Evolutionary conservation across 2,329 filamentous ascomycete genomes (phyloP).

Genomic region (Colletotrichum spinosum): DNA sequence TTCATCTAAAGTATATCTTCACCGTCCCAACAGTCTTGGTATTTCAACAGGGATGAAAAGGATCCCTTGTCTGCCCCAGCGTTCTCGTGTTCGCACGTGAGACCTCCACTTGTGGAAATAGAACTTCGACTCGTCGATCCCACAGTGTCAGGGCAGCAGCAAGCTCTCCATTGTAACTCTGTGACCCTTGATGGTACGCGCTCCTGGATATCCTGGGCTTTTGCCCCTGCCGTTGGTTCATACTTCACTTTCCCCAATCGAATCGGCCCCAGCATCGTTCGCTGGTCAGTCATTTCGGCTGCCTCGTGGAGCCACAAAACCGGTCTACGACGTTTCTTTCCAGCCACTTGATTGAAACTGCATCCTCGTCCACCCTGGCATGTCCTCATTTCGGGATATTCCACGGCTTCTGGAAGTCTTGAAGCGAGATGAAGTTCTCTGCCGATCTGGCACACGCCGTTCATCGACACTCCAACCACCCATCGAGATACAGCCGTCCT

Average conservation of each 20-base stretch:
- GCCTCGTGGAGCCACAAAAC: not conserved
- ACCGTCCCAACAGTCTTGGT: not conserved
- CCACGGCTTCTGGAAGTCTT: not conserved
- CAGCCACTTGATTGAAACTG: constrained; percentile 10
- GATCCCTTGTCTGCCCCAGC: constrained; percentile 22
- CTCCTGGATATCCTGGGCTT: constrained; percentile 20
- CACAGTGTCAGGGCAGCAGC: constrained; percentile 6
- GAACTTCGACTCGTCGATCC: constrained; percentile 7
- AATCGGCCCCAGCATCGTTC: constrained; percentile 6
- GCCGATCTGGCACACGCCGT: constrained; percentile 3
- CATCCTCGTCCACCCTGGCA: not conserved
- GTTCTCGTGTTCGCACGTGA: constrained; percentile 28
- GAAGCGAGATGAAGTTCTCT: constrained; percentile 21
- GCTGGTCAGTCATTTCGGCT: constrained; percentile 24
- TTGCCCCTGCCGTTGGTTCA: constrained; percentile 3
- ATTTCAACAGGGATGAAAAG: not conserved
- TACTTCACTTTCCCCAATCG: not conserved
- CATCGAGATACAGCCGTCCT: too few relatives aligned
- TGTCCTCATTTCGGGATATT: constrained; percentile 1
- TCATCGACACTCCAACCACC: too few relatives aligned
- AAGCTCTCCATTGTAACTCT: constrained; percentile 14
- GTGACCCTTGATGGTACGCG: not conserved
- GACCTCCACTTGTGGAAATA: not conserved
- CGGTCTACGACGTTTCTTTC: not conserved
- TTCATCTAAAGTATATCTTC: not conserved